Evolutionary conservation across 495 filamentous ascomycete genomes (phyloP).

Genomic region (Penicillium riverlandense): DNA sequence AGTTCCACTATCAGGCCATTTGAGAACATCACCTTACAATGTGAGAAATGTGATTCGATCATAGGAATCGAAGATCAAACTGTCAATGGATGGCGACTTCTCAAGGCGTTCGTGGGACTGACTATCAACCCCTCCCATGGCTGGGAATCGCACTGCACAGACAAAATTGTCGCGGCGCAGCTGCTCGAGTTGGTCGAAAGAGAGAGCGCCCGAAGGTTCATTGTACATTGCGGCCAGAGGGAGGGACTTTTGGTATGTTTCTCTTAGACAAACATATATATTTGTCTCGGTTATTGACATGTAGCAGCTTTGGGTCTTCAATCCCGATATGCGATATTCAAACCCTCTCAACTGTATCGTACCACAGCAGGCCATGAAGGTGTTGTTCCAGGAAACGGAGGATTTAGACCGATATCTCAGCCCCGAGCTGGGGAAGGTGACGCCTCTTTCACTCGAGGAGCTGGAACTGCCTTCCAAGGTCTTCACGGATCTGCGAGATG

Average conservation of each 20-base stretch:
- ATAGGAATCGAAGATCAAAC: conserved; percentile 39
- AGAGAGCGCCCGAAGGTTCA: conserved; percentile 41
- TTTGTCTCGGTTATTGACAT: conserved; percentile 28
- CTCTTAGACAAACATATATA: not conserved
- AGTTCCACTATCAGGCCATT: not conserved
- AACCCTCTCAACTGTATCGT: conserved; percentile 34
- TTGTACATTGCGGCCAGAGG: conserved; percentile 33
- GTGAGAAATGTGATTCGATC: conserved; percentile 30
- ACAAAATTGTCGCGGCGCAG: conserved; percentile 39
- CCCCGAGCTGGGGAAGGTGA: conserved; percentile 31
- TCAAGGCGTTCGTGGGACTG: conserved; percentile 43
- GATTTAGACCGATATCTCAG: conserved; percentile 50
- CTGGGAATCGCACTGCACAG: too few relatives aligned
- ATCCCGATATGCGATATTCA: conserved; percentile 57
- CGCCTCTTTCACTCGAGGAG: conserved; percentile 54
- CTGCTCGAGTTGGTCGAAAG: conserved; percentile 42
- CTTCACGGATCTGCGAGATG: conserved; percentile 32
- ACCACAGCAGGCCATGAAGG: conserved; percentile 54
- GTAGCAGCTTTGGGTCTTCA: conserved; percentile 60
- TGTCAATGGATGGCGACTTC: conserved; percentile 38
- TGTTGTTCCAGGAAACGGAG: conserved; percentile 49
- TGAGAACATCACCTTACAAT: conserved; percentile 15
- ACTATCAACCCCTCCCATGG: conserved; percentile 1
- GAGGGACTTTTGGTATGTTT: conserved; percentile 34
- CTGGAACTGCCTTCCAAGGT: conserved; percentile 48